Evolutionary conservation across 2,329 filamentous ascomycete genomes (phyloP).

Genomic region (Hyphodiscus sp.): DNA sequence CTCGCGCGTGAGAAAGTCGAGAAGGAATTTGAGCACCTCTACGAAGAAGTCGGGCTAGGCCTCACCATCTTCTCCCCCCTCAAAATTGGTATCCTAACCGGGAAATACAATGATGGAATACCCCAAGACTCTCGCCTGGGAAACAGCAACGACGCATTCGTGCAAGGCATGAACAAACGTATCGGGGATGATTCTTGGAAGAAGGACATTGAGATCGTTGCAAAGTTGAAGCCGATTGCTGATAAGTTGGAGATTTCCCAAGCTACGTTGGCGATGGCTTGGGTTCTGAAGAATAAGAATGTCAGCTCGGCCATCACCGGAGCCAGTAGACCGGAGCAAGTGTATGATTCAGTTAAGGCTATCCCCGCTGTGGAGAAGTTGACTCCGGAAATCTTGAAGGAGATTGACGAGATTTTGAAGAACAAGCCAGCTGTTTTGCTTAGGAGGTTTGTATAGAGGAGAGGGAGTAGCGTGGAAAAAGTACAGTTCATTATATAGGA

Average conservation of each 20-base stretch:
- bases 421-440: constrained; percentile 46
- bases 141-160: constrained; percentile 45
- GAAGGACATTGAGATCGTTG: constrained; percentile 51
- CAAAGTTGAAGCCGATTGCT: constrained; percentile 54
- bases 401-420: constrained; percentile 52
- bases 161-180: constrained; percentile 35
- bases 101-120: constrained; percentile 61
- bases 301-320: constrained; percentile 57
- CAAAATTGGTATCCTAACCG: constrained; percentile 53
- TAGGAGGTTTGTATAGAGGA: not conserved
- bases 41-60: constrained; percentile 52
- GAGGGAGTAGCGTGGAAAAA: not conserved
- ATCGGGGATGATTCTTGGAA: constrained; percentile 46
- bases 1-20: constrained; percentile 57
- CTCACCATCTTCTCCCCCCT: constrained; percentile 59
- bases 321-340: constrained; percentile 50
- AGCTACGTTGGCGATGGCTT: constrained; percentile 49
- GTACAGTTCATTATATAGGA: not conserved
- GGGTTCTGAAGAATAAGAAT: constrained; percentile 56
- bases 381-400: constrained; percentile 50
- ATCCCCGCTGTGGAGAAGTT: constrained; percentile 47
- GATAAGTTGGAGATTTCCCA: constrained; percentile 49
- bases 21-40: constrained; percentile 53
- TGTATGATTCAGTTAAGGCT: constrained; percentile 53
- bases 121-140: constrained; percentile 53